A percentile compares a stretch with the other conserved stretches of the same genome.
phyloP scores from a whole-genome alignment of 495 filamentous ascomycete species.

The Podospora comata region DNA sequence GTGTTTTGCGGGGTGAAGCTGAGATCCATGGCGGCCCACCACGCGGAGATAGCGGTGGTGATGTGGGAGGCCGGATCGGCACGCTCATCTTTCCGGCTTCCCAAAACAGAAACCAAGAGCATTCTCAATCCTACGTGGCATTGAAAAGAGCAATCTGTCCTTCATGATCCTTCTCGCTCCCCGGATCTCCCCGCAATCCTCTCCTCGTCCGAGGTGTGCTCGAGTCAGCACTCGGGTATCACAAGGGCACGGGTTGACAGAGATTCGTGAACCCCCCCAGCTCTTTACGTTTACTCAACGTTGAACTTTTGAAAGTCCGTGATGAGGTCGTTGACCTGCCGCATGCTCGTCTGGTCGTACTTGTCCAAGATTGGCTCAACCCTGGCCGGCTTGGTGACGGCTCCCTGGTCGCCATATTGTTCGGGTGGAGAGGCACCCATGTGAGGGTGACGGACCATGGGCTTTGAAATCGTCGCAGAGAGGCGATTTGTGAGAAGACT shows the following conservation, averaged over 20 bases:
- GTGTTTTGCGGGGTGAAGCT: slow-evolving; percentile 12
- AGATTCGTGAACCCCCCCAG: neutral
- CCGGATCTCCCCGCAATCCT: neutral
- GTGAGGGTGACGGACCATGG: slow-evolving; percentile 1
- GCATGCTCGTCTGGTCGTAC: slow-evolving; percentile 38
- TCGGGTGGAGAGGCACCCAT: slow-evolving; percentile 6
- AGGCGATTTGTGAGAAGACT: slow-evolving; percentile 29
- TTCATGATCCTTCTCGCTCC: neutral
- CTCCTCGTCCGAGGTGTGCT: slow-evolving; percentile 1
- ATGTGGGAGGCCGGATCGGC: slow-evolving; percentile 20
- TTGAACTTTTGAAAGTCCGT: slow-evolving; percentile 28
- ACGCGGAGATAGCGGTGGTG: slow-evolving; percentile 21
- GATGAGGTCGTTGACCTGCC: slow-evolving; percentile 36
- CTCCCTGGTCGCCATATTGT: neutral
- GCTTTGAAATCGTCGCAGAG: slow-evolving; percentile 8
- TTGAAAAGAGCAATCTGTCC: neutral
- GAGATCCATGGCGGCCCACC: slow-evolving; percentile 1
- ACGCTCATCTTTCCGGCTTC: neutral
- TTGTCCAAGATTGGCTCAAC: slow-evolving; percentile 31
- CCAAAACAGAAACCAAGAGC: neutral
- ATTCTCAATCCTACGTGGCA: neutral
- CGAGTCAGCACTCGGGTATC: neutral
- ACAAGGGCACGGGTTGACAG: too few species aligned
- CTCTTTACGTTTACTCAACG: slow-evolving; percentile 16
- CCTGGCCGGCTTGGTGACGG: slow-evolving; percentile 14